Percentiles rank a stretch among this genome's conserved stretches.
Conservation (phyloP, 1,284 basidiomycete species). For the Moniliophthora roreri region DNA sequence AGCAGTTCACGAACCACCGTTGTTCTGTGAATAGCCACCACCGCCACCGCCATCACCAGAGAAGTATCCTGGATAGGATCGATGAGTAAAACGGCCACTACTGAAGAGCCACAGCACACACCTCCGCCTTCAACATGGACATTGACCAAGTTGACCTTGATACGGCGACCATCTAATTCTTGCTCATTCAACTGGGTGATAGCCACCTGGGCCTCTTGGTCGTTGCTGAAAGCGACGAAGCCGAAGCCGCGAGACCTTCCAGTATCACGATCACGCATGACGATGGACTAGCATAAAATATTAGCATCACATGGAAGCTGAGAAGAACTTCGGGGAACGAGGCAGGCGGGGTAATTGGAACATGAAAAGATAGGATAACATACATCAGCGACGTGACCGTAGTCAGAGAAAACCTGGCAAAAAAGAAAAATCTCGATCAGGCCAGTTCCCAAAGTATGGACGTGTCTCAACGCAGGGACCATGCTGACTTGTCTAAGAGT, state of each 20-base stretch:
- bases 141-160: conserved; percentile 95
- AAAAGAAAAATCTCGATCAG: conserved; percentile 37
- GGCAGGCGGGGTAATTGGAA: conserved; percentile 18
- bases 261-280: conserved; percentile 98
- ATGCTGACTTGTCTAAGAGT: conserved; percentile 81
- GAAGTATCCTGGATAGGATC: conserved; percentile 13
- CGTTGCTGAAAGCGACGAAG: conserved; percentile 79
- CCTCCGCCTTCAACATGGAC: conserved; percentile 61
- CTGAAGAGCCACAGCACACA: too few species aligned
- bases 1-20: not conserved
- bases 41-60: conserved; percentile 33
- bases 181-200: conserved; percentile 85
- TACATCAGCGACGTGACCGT: conserved; percentile 75
- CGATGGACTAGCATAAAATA: conserved; percentile 68
- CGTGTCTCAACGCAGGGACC: conserved; percentile 25
- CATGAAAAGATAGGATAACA: conserved; percentile 48
- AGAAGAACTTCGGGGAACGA: not conserved
- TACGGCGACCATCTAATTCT: conserved; percentile 90
- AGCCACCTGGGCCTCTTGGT: conserved; percentile 75
- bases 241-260: conserved; percentile 96
- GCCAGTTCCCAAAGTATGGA: conserved; percentile 21
- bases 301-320: conserved; percentile 27
- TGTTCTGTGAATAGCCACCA: not conserved
- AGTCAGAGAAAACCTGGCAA: conserved; percentile 71
- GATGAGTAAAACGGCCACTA: conserved; percentile 1